Evolutionary conservation across 495 filamentous ascomycete genomes (phyloP).

Genomic region (Platismatia glauca): DNA sequence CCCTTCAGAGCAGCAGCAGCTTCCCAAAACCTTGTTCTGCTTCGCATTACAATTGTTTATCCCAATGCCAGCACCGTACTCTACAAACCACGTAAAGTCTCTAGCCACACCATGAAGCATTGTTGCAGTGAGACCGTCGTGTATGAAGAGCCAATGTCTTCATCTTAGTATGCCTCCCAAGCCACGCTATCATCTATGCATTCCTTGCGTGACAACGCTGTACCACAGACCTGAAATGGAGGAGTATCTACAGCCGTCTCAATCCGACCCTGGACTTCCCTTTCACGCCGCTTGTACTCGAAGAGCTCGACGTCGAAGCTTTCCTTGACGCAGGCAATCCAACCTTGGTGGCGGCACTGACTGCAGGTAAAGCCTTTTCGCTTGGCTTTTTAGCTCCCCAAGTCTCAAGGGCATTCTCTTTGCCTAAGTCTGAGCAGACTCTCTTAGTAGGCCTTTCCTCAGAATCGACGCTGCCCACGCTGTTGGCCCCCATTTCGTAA

Average conservation of each 20-base stretch:
- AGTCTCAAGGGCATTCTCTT: constrained; percentile 19
- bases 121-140: background rate
- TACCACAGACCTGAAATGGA: background rate
- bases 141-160: constrained; percentile 3
- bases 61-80: no score
- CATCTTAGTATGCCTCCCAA: background rate
- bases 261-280: constrained; percentile 11
- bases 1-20: no score
- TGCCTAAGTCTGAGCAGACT: constrained; percentile 29
- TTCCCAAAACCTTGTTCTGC: background rate
- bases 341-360: background rate
- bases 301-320: constrained; percentile 18
- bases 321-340: background rate
- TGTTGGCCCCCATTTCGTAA: constrained; percentile 8
- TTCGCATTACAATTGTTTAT: background rate
- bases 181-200: constrained; percentile 8
- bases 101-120: background rate
- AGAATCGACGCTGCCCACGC: constrained; percentile 20
- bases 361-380: background rate
- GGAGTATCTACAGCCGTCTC: constrained; percentile 6
- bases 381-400: background rate
- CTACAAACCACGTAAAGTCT: no score
- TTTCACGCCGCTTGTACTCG: background rate
- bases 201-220: background rate
- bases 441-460: constrained; percentile 15